These are phyloP conservation scores for Tetrahymena thermophila DNA, from an alignment of 73 alveolate species.

Conservation along the genomic window DNA sequence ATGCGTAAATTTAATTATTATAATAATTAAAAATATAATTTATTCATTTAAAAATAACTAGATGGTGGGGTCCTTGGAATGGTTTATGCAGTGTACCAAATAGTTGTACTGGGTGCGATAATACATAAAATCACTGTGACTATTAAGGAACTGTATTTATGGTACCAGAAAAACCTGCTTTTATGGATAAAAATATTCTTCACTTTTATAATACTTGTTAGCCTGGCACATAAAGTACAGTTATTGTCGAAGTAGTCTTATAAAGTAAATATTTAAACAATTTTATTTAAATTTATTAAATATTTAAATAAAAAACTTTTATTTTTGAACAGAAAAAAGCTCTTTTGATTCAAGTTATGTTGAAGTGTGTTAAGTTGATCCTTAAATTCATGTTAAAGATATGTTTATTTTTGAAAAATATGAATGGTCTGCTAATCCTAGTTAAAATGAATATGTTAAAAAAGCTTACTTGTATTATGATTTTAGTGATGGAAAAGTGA, in stretches of 20 bases:
- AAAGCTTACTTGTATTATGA: not conserved
- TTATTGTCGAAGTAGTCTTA: not conserved
- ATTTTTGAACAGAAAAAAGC: not conserved
- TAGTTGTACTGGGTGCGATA: not conserved
- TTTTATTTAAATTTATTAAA: not conserved
- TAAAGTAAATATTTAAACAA: not conserved
- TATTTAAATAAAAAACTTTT: not conserved
- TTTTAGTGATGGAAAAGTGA: not conserved
- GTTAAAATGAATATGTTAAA: not conserved
- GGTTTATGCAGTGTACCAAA: not conserved
- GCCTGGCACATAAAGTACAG: not conserved
- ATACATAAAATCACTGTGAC: not conserved
- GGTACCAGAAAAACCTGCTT: not conserved
- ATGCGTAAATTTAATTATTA: not conserved
- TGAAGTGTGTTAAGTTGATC: not conserved
- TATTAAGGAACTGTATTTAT: not conserved
- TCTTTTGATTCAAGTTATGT: not conserved
- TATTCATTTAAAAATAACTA: not conserved
- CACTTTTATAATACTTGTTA: not conserved
- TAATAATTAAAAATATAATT: not conserved
- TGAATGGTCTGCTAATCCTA: not conserved
- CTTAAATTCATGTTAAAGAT: not conserved
- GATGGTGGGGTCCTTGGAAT: not conserved
- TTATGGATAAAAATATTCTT: not conserved
- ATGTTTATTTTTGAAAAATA: not conserved